These are phyloP conservation scores for Brettanomyces sp. DNA, from an alignment of 805 yeast species.

Conservation along the genomic window DNA sequence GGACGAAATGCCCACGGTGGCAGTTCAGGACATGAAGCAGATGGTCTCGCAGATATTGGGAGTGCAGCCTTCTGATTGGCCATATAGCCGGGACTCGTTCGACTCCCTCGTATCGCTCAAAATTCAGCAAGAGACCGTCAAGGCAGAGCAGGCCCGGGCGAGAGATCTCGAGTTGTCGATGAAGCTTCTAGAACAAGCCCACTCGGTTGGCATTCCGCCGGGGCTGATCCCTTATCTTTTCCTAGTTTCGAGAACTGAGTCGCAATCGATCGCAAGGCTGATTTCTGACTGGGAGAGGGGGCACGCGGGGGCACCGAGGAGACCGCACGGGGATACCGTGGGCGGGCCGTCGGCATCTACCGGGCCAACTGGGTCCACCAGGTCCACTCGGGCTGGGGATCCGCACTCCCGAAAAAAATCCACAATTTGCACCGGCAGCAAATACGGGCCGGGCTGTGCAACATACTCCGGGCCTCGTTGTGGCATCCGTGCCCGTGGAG, in stretches of 20 bases:
- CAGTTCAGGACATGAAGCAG: background rate
- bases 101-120: conserved; percentile 22
- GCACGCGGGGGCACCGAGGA: too few species aligned
- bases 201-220: conserved; percentile 13
- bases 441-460: background rate
- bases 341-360: too few species aligned
- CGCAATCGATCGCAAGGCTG: background rate
- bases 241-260: background rate
- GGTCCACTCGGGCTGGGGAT: background rate
- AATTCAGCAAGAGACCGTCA: conserved; percentile 34
- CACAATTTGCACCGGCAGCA: background rate
- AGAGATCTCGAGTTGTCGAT: conserved; percentile 26
- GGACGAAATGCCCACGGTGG: background rate
- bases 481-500: background rate
- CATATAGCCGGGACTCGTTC: conserved; percentile 2
- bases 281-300: background rate
- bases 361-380: background rate
- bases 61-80: conserved; percentile 5
- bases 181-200: conserved; percentile 27
- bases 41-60: conserved; percentile 4
- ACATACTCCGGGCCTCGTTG: background rate
- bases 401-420: background rate
- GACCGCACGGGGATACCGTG: too few species aligned
- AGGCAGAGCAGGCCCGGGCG: conserved; percentile 27
- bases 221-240: conserved; percentile 19